These are phyloP conservation scores for Lanzia echinophila DNA, from an alignment of 2,329 filamentous ascomycete genomes.

Conservation along the genomic window DNA sequence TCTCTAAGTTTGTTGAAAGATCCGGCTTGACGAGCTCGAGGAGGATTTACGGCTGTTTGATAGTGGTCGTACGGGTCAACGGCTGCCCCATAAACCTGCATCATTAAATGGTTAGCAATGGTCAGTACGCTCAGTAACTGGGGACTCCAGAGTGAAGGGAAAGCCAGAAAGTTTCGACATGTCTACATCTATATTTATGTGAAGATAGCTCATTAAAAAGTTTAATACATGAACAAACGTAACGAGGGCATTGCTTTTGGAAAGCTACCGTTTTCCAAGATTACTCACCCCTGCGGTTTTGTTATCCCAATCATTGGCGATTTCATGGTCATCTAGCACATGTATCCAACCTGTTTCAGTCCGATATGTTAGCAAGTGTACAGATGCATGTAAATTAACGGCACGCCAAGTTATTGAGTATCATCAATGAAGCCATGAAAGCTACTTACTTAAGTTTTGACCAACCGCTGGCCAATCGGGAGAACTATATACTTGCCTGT, in stretches of 20 bases:
- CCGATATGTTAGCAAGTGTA: not conserved
- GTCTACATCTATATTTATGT: too few relatives aligned
- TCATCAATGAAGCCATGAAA: not conserved
- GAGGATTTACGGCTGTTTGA: constrained; percentile 79
- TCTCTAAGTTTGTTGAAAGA: constrained; percentile 33
- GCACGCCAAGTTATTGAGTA: not conserved
- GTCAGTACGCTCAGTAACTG: not conserved
- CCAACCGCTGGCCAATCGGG: constrained; percentile 78
- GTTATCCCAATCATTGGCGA: constrained; percentile 84
- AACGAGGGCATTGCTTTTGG: not conserved
- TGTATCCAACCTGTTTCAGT: constrained; percentile 64
- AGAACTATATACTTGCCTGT: constrained; percentile 91
- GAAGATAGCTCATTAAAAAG: not conserved
- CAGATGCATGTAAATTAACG: not conserved
- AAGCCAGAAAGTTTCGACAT: too few relatives aligned
- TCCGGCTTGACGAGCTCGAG: constrained; percentile 48
- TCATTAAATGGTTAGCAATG: not conserved
- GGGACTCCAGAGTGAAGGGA: not conserved
- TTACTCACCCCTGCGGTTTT: constrained; percentile 66
- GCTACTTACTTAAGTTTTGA: constrained; percentile 60
- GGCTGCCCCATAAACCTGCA: constrained; percentile 31
- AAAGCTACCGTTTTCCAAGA: not conserved
- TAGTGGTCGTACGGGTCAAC: constrained; percentile 70
- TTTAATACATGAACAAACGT: not conserved
- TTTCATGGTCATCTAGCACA: constrained; percentile 94